Conservation (phyloP, 2,329 filamentous ascomycete genomes). For the Pyrenophora tritici-repentis region DNA sequence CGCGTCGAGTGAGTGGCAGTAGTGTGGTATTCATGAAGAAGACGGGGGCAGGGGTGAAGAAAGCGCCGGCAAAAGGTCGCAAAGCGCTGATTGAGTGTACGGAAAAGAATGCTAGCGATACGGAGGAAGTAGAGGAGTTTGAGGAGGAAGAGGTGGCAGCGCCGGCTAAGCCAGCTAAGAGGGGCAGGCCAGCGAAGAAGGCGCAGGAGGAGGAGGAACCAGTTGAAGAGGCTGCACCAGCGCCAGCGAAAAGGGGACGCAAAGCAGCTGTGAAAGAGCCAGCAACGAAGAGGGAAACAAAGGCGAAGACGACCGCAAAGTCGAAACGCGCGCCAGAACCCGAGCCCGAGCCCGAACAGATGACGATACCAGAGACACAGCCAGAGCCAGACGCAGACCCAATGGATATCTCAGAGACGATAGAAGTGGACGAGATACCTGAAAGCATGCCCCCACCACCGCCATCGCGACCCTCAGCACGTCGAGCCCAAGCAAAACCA, state of each 20-base stretch:
- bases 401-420: constrained; percentile 47
- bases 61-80: constrained; percentile 42
- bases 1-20: constrained; percentile 46
- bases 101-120: constrained; percentile 50
- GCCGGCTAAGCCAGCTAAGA: constrained; percentile 35
- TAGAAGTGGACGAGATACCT: constrained; percentile 46
- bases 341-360: constrained; percentile 43
- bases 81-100: constrained; percentile 50
- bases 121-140: constrained; percentile 52
- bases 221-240: constrained; percentile 24
- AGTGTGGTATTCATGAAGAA: constrained; percentile 47
- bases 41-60: constrained; percentile 44
- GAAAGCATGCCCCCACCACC: constrained; percentile 38
- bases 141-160: constrained; percentile 31
- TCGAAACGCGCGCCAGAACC: constrained; percentile 42
- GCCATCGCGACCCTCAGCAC: constrained; percentile 27
- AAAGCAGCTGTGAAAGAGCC: constrained; percentile 34
- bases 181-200: constrained; percentile 55
- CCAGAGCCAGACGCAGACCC: constrained; percentile 43
- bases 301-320: constrained; percentile 29
- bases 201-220: constrained; percentile 25
- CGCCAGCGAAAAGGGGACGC: constrained; percentile 36
- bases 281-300: constrained; percentile 24
- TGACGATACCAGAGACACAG: constrained; percentile 55
- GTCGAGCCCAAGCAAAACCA: constrained; percentile 26